Percentiles rank a stretch among this genome's conserved stretches.
Evolutionary conservation across 2,329 filamentous ascomycete species (phyloP).

Genomic region (Ophiosphaerella herpotricha): DNA sequence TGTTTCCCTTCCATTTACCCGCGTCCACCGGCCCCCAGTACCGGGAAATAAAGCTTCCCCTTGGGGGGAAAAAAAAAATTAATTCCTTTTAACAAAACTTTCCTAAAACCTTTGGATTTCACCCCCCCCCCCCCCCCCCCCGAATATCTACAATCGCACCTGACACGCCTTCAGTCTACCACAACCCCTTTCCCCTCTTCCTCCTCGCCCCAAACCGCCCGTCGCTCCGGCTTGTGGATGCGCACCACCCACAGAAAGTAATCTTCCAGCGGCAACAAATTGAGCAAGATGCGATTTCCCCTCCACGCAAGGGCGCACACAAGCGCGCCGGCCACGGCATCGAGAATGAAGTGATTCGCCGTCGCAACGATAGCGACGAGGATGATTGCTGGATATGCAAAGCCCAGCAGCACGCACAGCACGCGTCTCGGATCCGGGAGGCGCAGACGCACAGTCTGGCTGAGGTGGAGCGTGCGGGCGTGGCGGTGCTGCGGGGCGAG

Average conservation of each 20-base stretch:
- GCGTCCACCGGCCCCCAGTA: too few species aligned
- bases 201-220: conserved; percentile 22
- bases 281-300: conserved; percentile 60
- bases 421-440: conserved; percentile 58
- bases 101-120: too few species aligned
- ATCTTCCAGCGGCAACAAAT: conserved; percentile 68
- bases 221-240: conserved; percentile 65
- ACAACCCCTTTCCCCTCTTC: conserved; percentile 21
- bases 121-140: too few species aligned
- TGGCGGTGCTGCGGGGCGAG: conserved; percentile 59
- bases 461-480: conserved; percentile 39
- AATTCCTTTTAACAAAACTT: too few species aligned
- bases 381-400: conserved; percentile 68
- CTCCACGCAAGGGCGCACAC: conserved; percentile 69
- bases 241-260: conserved; percentile 67
- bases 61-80: too few species aligned
- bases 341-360: conserved; percentile 73
- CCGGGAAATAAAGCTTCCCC: too few species aligned
- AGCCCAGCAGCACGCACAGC: conserved; percentile 57
- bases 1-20: too few species aligned
- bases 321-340: conserved; percentile 69
- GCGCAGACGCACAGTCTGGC: conserved; percentile 38
- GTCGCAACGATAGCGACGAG: conserved; percentile 71
- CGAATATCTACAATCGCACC: too few species aligned
- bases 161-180: conserved; percentile 7